Percentiles rank a stretch among this genome's conserved stretches.
phyloP scores from a whole-genome alignment of 1,284 basidiomycete species.

The Ustilago shanxiensis region DNA sequence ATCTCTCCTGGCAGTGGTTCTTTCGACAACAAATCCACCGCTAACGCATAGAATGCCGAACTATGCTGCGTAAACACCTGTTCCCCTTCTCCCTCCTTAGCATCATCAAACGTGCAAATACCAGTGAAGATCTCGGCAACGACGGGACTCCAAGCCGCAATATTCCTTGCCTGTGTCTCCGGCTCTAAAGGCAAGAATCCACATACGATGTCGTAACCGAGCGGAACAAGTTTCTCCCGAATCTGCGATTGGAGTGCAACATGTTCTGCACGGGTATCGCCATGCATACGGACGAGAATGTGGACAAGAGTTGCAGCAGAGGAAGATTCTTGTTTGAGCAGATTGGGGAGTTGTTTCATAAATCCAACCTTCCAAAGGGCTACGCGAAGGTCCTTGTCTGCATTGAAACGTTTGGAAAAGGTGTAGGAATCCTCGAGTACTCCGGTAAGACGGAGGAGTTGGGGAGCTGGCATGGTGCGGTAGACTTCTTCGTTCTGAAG shows the following conservation, averaged over 20 bases:
- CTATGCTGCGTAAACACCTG: slow-evolving; percentile 53
- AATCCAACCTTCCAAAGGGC: slow-evolving; percentile 99
- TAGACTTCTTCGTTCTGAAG: slow-evolving; percentile 82
- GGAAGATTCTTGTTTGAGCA: slow-evolving; percentile 97
- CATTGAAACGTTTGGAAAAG: slow-evolving; percentile 97
- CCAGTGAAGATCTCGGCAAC: slow-evolving; percentile 92
- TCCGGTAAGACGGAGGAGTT: slow-evolving; percentile 90
- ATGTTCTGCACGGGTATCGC: slow-evolving; percentile 87
- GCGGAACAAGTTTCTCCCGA: slow-evolving; percentile 88
- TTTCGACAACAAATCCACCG: slow-evolving; percentile 65
- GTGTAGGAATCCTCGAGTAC: slow-evolving; percentile 97
- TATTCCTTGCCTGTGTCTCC: slow-evolving; percentile 94
- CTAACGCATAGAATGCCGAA: slow-evolving; percentile 63
- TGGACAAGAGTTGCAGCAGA: slow-evolving; percentile 95
- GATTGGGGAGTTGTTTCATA: slow-evolving; percentile 99
- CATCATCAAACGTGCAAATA: slow-evolving; percentile 85
- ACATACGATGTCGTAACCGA: slow-evolving; percentile 89
- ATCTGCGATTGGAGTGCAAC: slow-evolving; percentile 84
- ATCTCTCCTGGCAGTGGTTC: slow-evolving; percentile 53
- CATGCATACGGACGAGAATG: slow-evolving; percentile 92
- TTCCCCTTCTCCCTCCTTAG: slow-evolving; percentile 62
- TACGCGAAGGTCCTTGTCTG: slow-evolving; percentile 95
- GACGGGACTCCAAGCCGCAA: slow-evolving; percentile 97
- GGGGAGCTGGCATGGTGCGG: slow-evolving; percentile 90
- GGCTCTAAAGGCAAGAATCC: slow-evolving; percentile 90